Percentiles rank a stretch among this genome's conserved stretches.
Conservation (phyloP, 2,329 filamentous ascomycete genomes). For the Tolypocladium sp. region DNA sequence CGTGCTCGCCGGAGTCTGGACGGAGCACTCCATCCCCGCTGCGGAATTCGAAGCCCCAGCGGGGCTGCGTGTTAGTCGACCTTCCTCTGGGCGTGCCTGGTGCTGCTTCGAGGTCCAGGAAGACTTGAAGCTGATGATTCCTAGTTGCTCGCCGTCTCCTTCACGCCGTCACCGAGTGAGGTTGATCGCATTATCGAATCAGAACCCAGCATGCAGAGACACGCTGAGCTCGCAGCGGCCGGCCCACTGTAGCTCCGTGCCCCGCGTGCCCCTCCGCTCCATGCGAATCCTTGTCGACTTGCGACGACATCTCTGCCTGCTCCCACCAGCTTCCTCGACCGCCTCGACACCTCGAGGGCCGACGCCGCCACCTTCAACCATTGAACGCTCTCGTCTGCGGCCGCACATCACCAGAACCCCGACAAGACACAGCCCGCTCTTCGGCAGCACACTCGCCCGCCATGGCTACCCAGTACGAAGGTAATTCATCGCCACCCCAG, state of each 20-base stretch:
- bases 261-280: background rate
- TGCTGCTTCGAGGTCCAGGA: too few relatives aligned
- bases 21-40: background rate
- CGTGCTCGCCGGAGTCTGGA: background rate
- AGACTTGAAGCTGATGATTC: too few relatives aligned
- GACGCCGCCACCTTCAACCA: background rate
- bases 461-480: constrained; percentile 52
- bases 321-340: background rate
- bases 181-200: too few relatives aligned
- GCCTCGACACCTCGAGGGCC: background rate
- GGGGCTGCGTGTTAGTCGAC: too few relatives aligned
- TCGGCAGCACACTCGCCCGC: constrained; percentile 5
- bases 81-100: too few relatives aligned
- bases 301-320: constrained; percentile 7
- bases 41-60: too few relatives aligned
- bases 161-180: too few relatives aligned
- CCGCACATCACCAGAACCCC: background rate
- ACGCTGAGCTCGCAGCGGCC: background rate
- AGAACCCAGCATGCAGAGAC: too few relatives aligned
- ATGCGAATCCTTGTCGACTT: background rate
- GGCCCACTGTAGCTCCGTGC: background rate
- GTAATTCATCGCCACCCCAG: constrained; percentile 17
- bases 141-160: too few relatives aligned
- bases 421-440: background rate
- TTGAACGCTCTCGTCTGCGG: background rate